Evolutionary conservation across 805 yeast species (phyloP), one percentile per base, ranked within the genome.

Genomic region (Sungouiella thailandica): DNA sequence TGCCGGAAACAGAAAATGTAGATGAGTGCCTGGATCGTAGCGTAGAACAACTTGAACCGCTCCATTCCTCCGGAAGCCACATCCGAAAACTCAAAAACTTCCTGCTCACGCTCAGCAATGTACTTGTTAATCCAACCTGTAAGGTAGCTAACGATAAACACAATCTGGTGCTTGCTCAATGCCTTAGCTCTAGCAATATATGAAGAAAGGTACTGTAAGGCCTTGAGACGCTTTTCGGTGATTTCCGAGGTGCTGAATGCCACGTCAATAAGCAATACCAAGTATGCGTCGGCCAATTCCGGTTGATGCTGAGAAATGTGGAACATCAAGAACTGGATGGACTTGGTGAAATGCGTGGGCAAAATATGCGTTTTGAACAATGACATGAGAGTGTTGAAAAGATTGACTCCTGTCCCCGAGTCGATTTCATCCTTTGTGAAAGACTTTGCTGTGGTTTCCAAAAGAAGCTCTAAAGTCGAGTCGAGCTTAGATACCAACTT

Each of bases 1-100:
- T 84, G 83, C 44, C 96, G 73, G 60, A 90, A 90, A 54, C 97
- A 90, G 55, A 93, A 88, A 13, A 93, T 86, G 60, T 90, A 90
- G 40, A 90, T 68, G 36, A 93, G 64, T 0, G 96, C 87, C 60
- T 90, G 98, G 51, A 88, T 82, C 3, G 90, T 84, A 6, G 96
- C 85, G 55, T 90, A 90, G 43, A 93, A 84, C 58, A 87, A 71
- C 52, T 83, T 83, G 62, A 89, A 89, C 39, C 95, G 70, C 46
- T 87, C 94, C 95, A 89, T 85, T n/a, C 89, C 88, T 10, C 76
- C 75, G 9, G 42, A 32, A 24, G 33, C 26, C 11, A 40, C 41
- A 19, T 41, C 39, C 12, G 44, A 37, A 18, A 41, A 28, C 37
- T 72, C 78, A 29, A 70, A 72, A 7, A 87, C 83, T 57, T 93